A percentile compares a stretch with the other conserved stretches of the same genome.
Evolutionary conservation across 2,329 filamentous ascomycete species (phyloP).

Genomic region (Aspergillus cejpii): DNA sequence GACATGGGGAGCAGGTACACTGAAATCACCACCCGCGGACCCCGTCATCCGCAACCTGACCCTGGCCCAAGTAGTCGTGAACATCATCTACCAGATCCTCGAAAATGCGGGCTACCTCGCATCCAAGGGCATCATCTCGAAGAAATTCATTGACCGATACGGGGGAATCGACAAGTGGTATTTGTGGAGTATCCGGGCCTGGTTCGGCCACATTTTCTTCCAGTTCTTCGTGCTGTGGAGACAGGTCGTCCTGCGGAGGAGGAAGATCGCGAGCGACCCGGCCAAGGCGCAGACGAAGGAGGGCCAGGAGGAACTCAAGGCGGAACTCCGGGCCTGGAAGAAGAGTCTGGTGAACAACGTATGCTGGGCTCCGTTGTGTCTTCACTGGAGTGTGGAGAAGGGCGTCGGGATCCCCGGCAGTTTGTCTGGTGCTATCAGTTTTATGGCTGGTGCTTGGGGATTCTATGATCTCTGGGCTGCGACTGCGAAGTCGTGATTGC

Average conservation of each 20-base stretch:
- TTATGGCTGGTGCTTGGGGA: constrained; percentile 43
- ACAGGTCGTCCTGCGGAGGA: constrained; percentile 33
- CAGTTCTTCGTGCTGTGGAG: constrained; percentile 63
- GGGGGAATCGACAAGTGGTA: constrained; percentile 56
- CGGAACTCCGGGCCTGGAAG: constrained; percentile 52
- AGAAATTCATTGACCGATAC: constrained; percentile 33
- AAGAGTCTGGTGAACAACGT: constrained; percentile 59
- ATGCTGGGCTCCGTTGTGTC: constrained; percentile 72
- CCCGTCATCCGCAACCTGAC: constrained; percentile 48
- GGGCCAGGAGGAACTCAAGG: constrained; percentile 26
- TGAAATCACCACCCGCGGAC: constrained; percentile 43
- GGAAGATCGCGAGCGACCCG: constrained; percentile 20
- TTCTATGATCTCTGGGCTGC: constrained; percentile 43
- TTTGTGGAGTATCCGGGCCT: constrained; percentile 70
- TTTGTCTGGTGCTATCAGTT: constrained; percentile 54
- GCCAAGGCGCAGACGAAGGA: constrained; percentile 22
- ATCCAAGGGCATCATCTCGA: constrained; percentile 60
- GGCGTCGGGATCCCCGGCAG: constrained; percentile 55
- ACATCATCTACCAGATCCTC: constrained; percentile 65
- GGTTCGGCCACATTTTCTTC: constrained; percentile 69
- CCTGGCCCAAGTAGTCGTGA: constrained; percentile 61
- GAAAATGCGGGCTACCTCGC: constrained; percentile 80
- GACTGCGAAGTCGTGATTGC: constrained; percentile 24
- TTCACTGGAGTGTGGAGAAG: constrained; percentile 72
- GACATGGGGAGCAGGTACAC: constrained; percentile 64